A percentile compares a stretch with the other conserved stretches of the same genome.
Conservation (phyloP, 768 basidiomycete species). For the Amanita fuliginea region DNA sequence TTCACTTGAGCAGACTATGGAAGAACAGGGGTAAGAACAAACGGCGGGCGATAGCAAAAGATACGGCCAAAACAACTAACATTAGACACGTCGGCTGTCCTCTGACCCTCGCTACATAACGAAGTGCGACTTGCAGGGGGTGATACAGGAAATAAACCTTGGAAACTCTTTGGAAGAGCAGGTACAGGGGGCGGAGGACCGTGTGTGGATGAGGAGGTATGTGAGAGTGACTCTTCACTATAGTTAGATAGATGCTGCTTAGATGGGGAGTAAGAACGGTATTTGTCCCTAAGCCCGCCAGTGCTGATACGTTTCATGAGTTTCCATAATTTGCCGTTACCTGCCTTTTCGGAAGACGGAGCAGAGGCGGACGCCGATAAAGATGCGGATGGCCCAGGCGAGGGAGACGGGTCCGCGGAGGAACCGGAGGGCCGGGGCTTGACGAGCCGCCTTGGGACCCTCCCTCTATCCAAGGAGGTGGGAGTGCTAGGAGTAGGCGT, state of each 20-base stretch:
- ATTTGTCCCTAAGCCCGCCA: constrained; percentile 50
- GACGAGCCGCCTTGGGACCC: not conserved
- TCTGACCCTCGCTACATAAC: not conserved
- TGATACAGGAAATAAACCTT: not conserved
- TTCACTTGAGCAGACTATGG: too few relatives aligned
- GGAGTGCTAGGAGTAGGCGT: not conserved
- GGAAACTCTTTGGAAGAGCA: constrained; percentile 4
- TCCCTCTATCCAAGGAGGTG: not conserved
- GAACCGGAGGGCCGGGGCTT: not conserved
- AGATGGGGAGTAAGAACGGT: not conserved
- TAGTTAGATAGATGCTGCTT: not conserved
- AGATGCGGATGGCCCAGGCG: not conserved
- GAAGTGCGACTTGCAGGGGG: not conserved
- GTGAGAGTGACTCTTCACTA: constrained; percentile 4
- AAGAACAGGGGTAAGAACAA: not conserved
- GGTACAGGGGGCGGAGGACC: constrained; percentile 4
- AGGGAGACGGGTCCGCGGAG: not conserved
- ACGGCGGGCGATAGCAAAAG: not conserved
- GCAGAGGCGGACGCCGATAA: not conserved
- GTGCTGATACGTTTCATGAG: constrained; percentile 63
- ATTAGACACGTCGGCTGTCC: not conserved
- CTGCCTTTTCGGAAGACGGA: not conserved
- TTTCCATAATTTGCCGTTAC: constrained; percentile 48
- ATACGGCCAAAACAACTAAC: not conserved
- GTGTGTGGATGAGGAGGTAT: not conserved